Percentiles rank a stretch among this genome's conserved stretches.
These are phyloP conservation scores for Pascua sp. DNA, from an alignment of 1,284 basidiomycete species.

Conservation along the genomic window DNA sequence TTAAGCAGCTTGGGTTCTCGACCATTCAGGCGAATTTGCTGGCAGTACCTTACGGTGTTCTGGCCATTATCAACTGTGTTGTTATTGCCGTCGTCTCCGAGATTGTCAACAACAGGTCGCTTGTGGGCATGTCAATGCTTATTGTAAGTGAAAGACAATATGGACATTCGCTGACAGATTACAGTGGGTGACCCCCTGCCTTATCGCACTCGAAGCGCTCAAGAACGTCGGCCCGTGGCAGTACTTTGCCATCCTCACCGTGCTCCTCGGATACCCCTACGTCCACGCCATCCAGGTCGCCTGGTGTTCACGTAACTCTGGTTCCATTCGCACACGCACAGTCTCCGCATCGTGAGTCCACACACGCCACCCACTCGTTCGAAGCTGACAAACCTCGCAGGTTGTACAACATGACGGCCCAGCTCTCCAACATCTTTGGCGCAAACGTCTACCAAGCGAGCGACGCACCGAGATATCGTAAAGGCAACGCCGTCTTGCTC, in stretches of 20 bases:
- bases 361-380: constrained; percentile 9
- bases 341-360: constrained; percentile 25
- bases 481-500: constrained; percentile 33
- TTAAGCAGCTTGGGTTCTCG: constrained; percentile 29
- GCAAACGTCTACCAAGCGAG: constrained; percentile 35
- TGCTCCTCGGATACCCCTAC: constrained; percentile 22
- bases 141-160: neutral
- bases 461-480: constrained; percentile 32
- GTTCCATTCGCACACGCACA: constrained; percentile 33
- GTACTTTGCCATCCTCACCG: constrained; percentile 16
- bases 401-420: constrained; percentile 41
- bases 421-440: constrained; percentile 31
- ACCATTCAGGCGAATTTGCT: constrained; percentile 46
- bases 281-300: constrained; percentile 32
- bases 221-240: constrained; percentile 16
- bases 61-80: constrained; percentile 39
- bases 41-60: constrained; percentile 30
- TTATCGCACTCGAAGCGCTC: constrained; percentile 24
- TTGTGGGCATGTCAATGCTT: constrained; percentile 8
- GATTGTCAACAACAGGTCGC: constrained; percentile 26
- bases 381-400: too few species aligned
- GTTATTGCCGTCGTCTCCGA: constrained; percentile 27
- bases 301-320: constrained; percentile 27
- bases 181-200: constrained; percentile 32
- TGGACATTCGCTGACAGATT: constrained; percentile 1